Conservation (phyloP, 257 asterid genomes). For the Coffea eugenioides region DNA sequence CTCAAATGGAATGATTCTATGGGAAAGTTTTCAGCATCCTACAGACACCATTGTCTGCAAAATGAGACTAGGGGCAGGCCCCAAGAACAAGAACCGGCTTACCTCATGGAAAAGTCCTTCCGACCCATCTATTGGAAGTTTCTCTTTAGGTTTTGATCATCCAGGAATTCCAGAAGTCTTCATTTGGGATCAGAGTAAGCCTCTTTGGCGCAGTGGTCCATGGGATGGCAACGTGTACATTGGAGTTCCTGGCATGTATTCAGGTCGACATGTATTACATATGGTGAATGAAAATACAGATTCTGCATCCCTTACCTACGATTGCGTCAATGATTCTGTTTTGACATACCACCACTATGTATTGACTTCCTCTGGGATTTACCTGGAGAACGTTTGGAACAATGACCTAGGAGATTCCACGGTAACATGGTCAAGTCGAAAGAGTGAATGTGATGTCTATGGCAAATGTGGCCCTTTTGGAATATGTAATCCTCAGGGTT, state of each 20-base stretch:
- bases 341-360: too few relatives aligned
- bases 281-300: background rate
- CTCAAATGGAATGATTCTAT: slow-evolving; percentile 19
- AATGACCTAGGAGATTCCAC: slow-evolving; percentile 7
- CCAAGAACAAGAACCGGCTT: background rate
- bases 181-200: slow-evolving; percentile 30
- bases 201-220: slow-evolving; percentile 48
- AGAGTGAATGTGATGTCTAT: slow-evolving; percentile 9
- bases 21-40: slow-evolving; percentile 45
- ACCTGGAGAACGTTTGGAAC: too few relatives aligned
- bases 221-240: slow-evolving; percentile 31
- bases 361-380: too few relatives aligned
- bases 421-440: background rate
- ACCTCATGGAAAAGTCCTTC: slow-evolving; percentile 39
- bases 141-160: slow-evolving; percentile 24
- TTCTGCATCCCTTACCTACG: too few relatives aligned
- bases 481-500: slow-evolving; percentile 37
- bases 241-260: slow-evolving; percentile 18
- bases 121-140: slow-evolving; percentile 51
- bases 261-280: slow-evolving; percentile 4
- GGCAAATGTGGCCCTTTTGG: slow-evolving; percentile 56
- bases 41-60: too few relatives aligned
- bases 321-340: too few relatives aligned
- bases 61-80: too few relatives aligned
- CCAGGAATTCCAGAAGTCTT: slow-evolving; percentile 29